phyloP scores from a whole-genome alignment of 2,329 filamentous ascomycete genomes.

The Stagonosporopsis vannaccii region DNA sequence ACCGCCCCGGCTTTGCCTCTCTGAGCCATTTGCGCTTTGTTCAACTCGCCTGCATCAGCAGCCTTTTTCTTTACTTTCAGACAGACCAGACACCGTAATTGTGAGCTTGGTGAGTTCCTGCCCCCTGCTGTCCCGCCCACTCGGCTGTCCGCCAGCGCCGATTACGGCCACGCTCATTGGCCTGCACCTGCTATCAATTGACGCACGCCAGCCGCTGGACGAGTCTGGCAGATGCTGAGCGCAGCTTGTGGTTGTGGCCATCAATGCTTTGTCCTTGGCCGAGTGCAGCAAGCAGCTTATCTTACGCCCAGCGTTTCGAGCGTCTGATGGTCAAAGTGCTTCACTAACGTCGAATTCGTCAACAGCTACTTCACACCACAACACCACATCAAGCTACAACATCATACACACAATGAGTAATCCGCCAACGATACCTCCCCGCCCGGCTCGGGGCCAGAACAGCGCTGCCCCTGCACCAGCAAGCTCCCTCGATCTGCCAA shows the following conservation, averaged over 20 bases:
- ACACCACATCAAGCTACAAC: slow-evolving; percentile 20
- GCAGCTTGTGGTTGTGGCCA: slow-evolving; percentile 21
- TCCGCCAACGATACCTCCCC: slow-evolving; percentile 65
- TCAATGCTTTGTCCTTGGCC: slow-evolving; percentile 18
- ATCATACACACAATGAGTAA: slow-evolving; percentile 55
- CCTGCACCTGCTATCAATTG: slow-evolving; percentile 14
- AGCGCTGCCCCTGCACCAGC: slow-evolving; percentile 49
- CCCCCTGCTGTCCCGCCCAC: slow-evolving; percentile 9
- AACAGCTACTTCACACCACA: slow-evolving; percentile 20
- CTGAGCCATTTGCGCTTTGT: slow-evolving; percentile 30
- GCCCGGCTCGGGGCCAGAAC: slow-evolving; percentile 64
- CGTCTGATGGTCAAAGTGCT: slow-evolving; percentile 22
- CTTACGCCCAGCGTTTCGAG: slow-evolving; percentile 30
- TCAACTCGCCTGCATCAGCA: slow-evolving; percentile 1
- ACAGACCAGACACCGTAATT: not conserved
- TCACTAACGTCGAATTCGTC: slow-evolving; percentile 32
- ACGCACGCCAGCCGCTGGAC: slow-evolving; percentile 28
- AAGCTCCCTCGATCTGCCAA: slow-evolving; percentile 64
- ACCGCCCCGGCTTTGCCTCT: slow-evolving; percentile 24
- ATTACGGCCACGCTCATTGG: slow-evolving; percentile 31
- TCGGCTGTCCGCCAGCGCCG: slow-evolving; percentile 17
- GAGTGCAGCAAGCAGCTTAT: slow-evolving; percentile 32
- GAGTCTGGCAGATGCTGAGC: slow-evolving; percentile 25
- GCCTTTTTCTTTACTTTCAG: slow-evolving; percentile 3
- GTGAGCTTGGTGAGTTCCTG: slow-evolving; percentile 12